Conservation (phyloP, 495 filamentous ascomycete species). For the Penicillium canescens region DNA sequence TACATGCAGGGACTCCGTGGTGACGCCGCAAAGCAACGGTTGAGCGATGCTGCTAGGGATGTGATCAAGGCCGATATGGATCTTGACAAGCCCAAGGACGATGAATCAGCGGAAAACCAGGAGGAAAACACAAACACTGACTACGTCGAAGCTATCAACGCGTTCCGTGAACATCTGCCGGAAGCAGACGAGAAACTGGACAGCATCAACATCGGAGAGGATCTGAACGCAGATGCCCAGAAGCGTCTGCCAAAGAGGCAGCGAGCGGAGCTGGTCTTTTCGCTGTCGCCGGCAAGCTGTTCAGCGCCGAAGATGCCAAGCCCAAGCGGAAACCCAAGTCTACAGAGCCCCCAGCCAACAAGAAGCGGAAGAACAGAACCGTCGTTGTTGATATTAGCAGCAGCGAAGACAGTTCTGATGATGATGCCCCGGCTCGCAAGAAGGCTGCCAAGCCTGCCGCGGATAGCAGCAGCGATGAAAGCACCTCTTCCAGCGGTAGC, state of each 20-base stretch:
- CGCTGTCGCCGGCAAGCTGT: conserved; percentile 37
- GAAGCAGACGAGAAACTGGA: conserved; percentile 32
- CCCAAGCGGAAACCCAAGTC: conserved; percentile 29
- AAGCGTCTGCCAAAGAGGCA: conserved; percentile 42
- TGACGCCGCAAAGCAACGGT: conserved; percentile 54
- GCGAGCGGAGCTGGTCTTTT: conserved; percentile 49
- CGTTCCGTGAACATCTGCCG: conserved; percentile 35
- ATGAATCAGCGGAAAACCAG: conserved; percentile 48
- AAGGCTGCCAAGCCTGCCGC: no score
- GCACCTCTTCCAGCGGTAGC: conserved; percentile 17
- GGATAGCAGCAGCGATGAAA: conserved; percentile 38
- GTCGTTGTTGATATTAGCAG: conserved; percentile 47
- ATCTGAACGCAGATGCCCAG: conserved; percentile 41
- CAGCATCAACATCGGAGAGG: conserved; percentile 29
- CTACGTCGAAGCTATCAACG: conserved; percentile 57
- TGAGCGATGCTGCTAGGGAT: conserved; percentile 62
- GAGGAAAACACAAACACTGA: conserved; percentile 31
- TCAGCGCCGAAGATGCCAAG: conserved; percentile 30
- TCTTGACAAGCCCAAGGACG: conserved; percentile 13
- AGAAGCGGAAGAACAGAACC: conserved; percentile 59
- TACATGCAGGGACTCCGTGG: conserved; percentile 77
- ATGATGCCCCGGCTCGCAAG: no score
- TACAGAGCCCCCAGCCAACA: conserved; percentile 40
- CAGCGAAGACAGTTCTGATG: no score
- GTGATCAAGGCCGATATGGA: conserved; percentile 48